phyloP scores from a whole-genome alignment of 2,329 filamentous ascomycete species.

The Fusarium sp. region DNA sequence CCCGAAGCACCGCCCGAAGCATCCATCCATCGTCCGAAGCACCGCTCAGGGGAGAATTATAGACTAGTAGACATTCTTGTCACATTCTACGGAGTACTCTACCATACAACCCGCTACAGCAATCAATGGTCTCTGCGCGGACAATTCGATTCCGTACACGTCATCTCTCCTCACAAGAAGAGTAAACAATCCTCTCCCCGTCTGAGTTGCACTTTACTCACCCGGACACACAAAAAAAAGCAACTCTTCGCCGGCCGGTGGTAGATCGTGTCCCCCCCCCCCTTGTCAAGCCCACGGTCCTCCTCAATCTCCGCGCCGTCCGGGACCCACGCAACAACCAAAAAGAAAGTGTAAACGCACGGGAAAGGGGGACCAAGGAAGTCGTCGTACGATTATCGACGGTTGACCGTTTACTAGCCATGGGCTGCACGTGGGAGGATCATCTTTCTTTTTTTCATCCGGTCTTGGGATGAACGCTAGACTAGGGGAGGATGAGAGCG shows the following conservation, averaged over 20 bases:
- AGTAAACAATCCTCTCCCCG: not conserved
- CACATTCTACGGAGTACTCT: not conserved
- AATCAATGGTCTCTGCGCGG: conserved; percentile 9
- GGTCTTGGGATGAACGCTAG: conserved; percentile 21
- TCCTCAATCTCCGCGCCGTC: conserved; percentile 33
- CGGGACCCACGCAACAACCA: conserved; percentile 6
- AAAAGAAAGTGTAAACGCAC: not conserved
- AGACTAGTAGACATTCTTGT: not conserved
- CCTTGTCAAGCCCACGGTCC: conserved; percentile 16
- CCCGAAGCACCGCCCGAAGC: not conserved
- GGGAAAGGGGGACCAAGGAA: not conserved
- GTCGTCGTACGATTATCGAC: conserved; percentile 27
- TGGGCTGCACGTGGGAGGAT: not conserved
- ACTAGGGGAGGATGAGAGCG: conserved; percentile 5
- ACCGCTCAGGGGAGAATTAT: not conserved
- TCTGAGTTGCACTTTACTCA: not conserved
- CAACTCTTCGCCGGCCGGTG: not conserved
- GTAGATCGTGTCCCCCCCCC: conserved; percentile 4
- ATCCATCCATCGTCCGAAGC: not conserved
- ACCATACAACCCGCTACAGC: not conserved
- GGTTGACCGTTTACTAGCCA: conserved; percentile 6
- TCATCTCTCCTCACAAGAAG: not conserved
- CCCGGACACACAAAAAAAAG: not conserved
- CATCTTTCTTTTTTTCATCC: not conserved
- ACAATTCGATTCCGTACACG: conserved; percentile 23